Conservation (phyloP, 306 rosid genomes). For the Astragalus glycyphyllos region DNA sequence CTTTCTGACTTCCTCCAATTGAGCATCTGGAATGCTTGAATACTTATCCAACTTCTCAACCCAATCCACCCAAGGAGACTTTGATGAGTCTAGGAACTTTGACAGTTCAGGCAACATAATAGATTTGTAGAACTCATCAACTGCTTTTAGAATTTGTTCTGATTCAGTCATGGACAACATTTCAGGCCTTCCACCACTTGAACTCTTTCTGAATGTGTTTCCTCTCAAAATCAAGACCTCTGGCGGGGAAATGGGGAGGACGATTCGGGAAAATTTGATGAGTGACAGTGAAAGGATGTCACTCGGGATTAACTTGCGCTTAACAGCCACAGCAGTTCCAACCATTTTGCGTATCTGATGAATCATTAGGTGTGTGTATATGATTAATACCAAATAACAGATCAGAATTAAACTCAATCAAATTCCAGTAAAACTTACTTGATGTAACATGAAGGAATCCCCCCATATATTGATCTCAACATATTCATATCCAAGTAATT, state of each 20-base stretch:
- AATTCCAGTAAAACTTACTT: slow-evolving; percentile 60
- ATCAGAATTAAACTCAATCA: too few relatives aligned
- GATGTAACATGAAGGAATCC: slow-evolving; percentile 95
- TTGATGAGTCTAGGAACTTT: slow-evolving; percentile 70
- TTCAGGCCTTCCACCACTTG: slow-evolving; percentile 75
- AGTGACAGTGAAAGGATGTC: slow-evolving; percentile 71
- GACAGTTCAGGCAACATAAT: slow-evolving; percentile 74
- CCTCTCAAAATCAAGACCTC: slow-evolving; percentile 80
- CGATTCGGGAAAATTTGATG: slow-evolving; percentile 69
- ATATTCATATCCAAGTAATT: slow-evolving; percentile 55
- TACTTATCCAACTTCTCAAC: slow-evolving; percentile 73
- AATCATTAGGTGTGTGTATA: slow-evolving; percentile 36
- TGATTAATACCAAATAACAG: slow-evolving; percentile 8
- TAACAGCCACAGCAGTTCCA: slow-evolving; percentile 86
- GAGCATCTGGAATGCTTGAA: slow-evolving; percentile 67
- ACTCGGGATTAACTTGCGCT: slow-evolving; percentile 79
- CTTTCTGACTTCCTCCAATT: slow-evolving; percentile 72
- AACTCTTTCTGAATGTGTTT: slow-evolving; percentile 63
- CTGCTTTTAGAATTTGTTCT: slow-evolving; percentile 64
- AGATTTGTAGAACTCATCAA: slow-evolving; percentile 74
- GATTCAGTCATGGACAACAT: slow-evolving; percentile 77
- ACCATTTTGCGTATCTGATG: slow-evolving; percentile 89
- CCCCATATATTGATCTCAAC: slow-evolving; percentile 86
- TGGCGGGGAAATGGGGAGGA: slow-evolving; percentile 84
- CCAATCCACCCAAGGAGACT: slow-evolving; percentile 83